Base-by-base conservation (phyloP, 73 alveolate genomes). In the Blepharisma japonicum region DNA sequence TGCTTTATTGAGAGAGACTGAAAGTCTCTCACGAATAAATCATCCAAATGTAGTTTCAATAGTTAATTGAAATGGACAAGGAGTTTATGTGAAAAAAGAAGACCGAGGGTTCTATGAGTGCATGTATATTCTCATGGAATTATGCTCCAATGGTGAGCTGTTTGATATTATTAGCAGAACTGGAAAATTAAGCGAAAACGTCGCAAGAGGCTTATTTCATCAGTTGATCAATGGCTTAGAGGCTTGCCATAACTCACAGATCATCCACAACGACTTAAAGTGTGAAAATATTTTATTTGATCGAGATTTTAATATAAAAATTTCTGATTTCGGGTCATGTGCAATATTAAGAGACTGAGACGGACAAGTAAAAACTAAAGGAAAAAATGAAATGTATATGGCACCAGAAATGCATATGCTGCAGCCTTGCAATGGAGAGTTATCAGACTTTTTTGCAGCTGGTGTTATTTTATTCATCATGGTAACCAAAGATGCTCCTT, bases 121-220 rank as follows among this genome's bases (percentile, higher is more conserved):
- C 42, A 53, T 77, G 61, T 79, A 68, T 79, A 84, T 87, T 21
- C 80, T 71, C 7, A 68, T 94, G 78, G 99, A 94, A 81, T 89
- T 86, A 39, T 85, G 92, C 46, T 61, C 94, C 4, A 94, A 96
- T 7, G 99, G 99, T 18, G 99, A 94, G 54, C 74, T 94, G 48
- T 92, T 92, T 76, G 91, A 89, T 55, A 88, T 83, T 77, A 86
- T 94, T 20, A 92, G 90, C 20, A 85, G 83, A 18, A 84, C 92
- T 38, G 97, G 95, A 32, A 71, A 81, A 61, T 92, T 92, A 85
- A 86, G 72, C 20, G 97, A 92, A 82, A 23, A 79, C 25, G 72
- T 84, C 66, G 71, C 95, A 23, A 82, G 96, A 38, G 86, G 79
- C 72, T 94, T 83, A 61, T 92, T 94, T 88, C 71, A 42, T 53